Evolutionary conservation across 2,329 filamentous ascomycete species (phyloP).

Genomic region (Stachybotrys chlorohalonatus): DNA sequence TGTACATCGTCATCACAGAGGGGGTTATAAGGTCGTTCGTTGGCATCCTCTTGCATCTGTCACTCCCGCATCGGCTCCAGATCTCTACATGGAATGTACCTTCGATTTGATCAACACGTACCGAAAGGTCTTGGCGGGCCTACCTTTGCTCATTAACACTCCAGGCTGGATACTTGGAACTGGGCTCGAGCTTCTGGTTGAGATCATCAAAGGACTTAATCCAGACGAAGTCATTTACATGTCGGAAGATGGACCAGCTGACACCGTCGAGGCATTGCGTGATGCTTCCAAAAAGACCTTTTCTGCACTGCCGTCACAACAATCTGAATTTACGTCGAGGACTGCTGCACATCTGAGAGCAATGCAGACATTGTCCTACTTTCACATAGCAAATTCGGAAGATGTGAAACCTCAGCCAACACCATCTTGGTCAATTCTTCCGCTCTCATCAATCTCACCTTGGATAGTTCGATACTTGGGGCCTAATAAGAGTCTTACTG

Average conservation of each 20-base stretch:
- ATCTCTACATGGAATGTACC: conserved; percentile 56
- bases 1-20: conserved; percentile 16
- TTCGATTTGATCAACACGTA: conserved; percentile 55
- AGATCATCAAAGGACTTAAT: conserved; percentile 42
- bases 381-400: conserved; percentile 39
- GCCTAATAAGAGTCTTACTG: conserved; percentile 44
- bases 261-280: conserved; percentile 45
- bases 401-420: not conserved
- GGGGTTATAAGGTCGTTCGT: conserved; percentile 33
- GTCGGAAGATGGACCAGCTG: conserved; percentile 51
- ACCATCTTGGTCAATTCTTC: conserved; percentile 39
- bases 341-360: conserved; percentile 57
- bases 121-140: conserved; percentile 30
- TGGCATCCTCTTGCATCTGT: conserved; percentile 59
- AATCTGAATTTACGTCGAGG: conserved; percentile 43
- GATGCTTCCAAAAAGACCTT: conserved; percentile 34
- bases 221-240: conserved; percentile 61
- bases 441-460: conserved; percentile 49
- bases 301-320: conserved; percentile 48
- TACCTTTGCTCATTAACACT: conserved; percentile 62
- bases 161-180: conserved; percentile 66
- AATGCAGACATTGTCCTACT: conserved; percentile 77
- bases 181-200: conserved; percentile 54
- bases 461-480: conserved; percentile 54
- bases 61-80: conserved; percentile 56